Evolutionary conservation across 176 grass and related monocot genomes (phyloP), one percentile per base, ranked within the genome.

Genomic region (Paspalum vaginatum): DNA sequence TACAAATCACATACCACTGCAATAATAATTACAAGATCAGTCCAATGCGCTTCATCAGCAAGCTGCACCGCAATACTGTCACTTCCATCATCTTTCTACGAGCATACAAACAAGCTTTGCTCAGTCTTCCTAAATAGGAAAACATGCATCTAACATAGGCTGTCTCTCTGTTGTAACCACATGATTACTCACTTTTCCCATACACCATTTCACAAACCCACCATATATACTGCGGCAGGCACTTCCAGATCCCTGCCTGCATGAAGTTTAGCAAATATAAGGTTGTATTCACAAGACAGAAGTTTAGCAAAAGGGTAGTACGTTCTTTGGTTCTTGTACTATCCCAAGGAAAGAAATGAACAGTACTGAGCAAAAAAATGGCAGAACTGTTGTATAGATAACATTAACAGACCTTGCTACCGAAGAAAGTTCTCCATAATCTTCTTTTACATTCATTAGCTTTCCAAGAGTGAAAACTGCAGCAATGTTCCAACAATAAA

Each of bases 141-240:
- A 17, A 14, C 10, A 38, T 25, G 39, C 57, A 72, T 79, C 80
- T 70, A 73, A 63, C 24, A n/a, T 46, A 76, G 32, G 38, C 7
- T 27, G 11, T 72, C 50, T 46, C 46, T 80, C 39, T 66, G 17
- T 45, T 42, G 64, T 10, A 46, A 7, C 18, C 11, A 83, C 26
- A 26, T 13, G 16, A 61, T 79, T 75, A 65, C 87, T 89, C 83
- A 98, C 95, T 87, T 92, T 75, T 37, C 95, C 95, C 95, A 98
- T 98, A 32, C 85, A 77, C 95, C 95, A 98, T 85, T 98, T 98
- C 47, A 94, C 95, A 89, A 98, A 98, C 54, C 92, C 92, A 62
- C 95, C 90, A 63, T 94, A 98, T 71, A 95, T 85, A 87, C 92
- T 98, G 64, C 92, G 90, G 75, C 92, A 98, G 58, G 95, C 90